Conservation (phyloP, 2,329 filamentous ascomycete species). For the Aspergillus sojae region DNA sequence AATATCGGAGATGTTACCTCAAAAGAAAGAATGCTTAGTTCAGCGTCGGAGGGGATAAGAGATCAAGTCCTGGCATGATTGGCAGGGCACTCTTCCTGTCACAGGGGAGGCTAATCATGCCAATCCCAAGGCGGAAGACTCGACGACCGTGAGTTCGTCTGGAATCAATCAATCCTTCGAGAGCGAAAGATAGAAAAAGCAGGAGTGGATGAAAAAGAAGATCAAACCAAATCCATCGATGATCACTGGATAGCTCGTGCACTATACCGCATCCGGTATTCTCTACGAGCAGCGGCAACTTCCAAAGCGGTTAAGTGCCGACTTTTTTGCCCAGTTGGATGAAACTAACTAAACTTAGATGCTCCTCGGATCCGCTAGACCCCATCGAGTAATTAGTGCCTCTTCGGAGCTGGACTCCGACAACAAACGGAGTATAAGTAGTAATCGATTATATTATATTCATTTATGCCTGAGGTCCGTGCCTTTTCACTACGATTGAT, state of each 20-base stretch:
- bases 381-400: neutral
- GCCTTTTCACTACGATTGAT: neutral
- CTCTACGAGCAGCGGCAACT: constrained; percentile 21
- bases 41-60: neutral
- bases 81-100: neutral
- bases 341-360: neutral
- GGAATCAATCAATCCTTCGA: neutral
- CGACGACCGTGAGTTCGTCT: neutral
- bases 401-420: neutral
- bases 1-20: constrained; percentile 5
- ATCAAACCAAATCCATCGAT: constrained; percentile 4
- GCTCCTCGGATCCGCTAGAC: neutral
- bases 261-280: constrained; percentile 22
- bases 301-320: neutral
- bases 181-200: neutral
- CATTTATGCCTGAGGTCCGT: neutral
- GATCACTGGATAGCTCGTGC: constrained; percentile 13
- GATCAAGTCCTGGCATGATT: neutral
- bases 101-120: neutral
- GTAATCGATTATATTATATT: too few species aligned
- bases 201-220: constrained; percentile 6
- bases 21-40: neutral
- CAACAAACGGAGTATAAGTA: too few species aligned
- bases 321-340: neutral
- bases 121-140: constrained; percentile 10